These are phyloP conservation scores for Irpex sp. DNA, from an alignment of 1,284 basidiomycete genomes.

Conservation along the genomic window DNA sequence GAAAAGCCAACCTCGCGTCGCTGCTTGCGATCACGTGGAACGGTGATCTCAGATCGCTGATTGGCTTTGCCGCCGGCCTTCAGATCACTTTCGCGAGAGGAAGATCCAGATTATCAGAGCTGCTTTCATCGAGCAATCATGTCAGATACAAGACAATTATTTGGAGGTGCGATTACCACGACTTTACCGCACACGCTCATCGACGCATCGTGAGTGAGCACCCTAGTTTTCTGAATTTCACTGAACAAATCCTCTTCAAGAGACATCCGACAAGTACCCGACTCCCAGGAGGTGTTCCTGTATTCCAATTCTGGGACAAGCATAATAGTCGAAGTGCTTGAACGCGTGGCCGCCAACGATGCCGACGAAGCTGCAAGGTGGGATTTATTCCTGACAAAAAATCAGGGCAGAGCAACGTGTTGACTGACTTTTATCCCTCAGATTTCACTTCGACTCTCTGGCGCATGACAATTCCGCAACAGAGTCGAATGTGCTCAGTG, in stretches of 20 bases:
- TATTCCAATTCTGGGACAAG: slow-evolving; percentile 68
- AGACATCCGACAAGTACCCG: slow-evolving; percentile 89
- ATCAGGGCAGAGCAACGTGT: background rate
- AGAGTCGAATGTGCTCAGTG: slow-evolving; percentile 41
- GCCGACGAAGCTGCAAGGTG: slow-evolving; percentile 68
- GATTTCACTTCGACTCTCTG: slow-evolving; percentile 90
- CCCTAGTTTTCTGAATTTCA: background rate
- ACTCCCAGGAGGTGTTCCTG: slow-evolving; percentile 94
- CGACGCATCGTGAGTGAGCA: slow-evolving; percentile 80
- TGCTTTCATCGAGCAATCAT: background rate
- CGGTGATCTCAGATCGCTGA: background rate
- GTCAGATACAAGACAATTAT: slow-evolving; percentile 40
- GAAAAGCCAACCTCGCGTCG: background rate
- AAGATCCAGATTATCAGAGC: background rate
- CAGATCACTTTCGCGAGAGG: background rate
- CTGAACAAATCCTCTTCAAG: slow-evolving; percentile 37
- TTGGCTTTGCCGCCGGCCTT: background rate
- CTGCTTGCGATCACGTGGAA: slow-evolving; percentile 3
- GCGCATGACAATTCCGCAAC: slow-evolving; percentile 89
- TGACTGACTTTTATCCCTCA: slow-evolving; percentile 24
- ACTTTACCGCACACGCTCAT: slow-evolving; percentile 57
- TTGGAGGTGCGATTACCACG: slow-evolving; percentile 81
- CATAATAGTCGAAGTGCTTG: slow-evolving; percentile 84
- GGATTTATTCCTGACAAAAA: background rate
- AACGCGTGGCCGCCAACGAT: slow-evolving; percentile 62